Evolutionary conservation across 2,329 filamentous ascomycete genomes (phyloP), one percentile per base, ranked within the genome.

Genomic region (Zalaria sp.): DNA sequence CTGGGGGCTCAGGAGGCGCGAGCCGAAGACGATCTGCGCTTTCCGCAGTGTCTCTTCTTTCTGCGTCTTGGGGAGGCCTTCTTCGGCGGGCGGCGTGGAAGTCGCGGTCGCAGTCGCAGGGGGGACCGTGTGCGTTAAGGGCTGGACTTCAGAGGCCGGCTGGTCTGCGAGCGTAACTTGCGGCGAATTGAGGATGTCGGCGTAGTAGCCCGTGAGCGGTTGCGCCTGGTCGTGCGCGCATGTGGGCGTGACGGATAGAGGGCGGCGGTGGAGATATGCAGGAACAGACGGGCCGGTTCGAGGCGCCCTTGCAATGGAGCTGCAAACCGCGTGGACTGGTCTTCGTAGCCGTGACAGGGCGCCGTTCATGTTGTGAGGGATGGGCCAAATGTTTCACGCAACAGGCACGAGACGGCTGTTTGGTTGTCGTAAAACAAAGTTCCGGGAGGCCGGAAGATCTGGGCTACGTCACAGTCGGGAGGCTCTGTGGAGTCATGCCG

Each of bases 21-120:
- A 83, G 18, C 87, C 86, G 55, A 98, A 95, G 28, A 95, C 72
- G 53, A 93, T 76, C 36, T 77, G 64, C 41, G 78, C 74, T 54
- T 69, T 72, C 35, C 59, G 67, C 25, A 76, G 68, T 34, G 68
- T 72, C 42, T 75, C 68, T 50, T 77, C 68, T 39, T 69, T 69
- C 11, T 67, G 60, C 3, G 69, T 66, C 41, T 64, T 64, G 3
- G 66, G 64, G 10, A 62, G 53, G 11, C 58, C 52, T 38, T 62
- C 57, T 31, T 55, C 44, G 27, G 59, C 52, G 31, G 56, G 53
- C 7, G 57, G 53, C n/a, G 29, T 6, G 6, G 6, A 6, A n/a
- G 29, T 6, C 18, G 56, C 38, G 4, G 61, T 54, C 1, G 53
- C 47, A 5, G 60, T 55, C 18, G 53, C 48, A n/a, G n/a, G n/a